Percentiles rank a stretch among this genome's conserved stretches.
Conservation (phyloP, 2,329 filamentous ascomycete species). For the Phyllosticta ampelicida region DNA sequence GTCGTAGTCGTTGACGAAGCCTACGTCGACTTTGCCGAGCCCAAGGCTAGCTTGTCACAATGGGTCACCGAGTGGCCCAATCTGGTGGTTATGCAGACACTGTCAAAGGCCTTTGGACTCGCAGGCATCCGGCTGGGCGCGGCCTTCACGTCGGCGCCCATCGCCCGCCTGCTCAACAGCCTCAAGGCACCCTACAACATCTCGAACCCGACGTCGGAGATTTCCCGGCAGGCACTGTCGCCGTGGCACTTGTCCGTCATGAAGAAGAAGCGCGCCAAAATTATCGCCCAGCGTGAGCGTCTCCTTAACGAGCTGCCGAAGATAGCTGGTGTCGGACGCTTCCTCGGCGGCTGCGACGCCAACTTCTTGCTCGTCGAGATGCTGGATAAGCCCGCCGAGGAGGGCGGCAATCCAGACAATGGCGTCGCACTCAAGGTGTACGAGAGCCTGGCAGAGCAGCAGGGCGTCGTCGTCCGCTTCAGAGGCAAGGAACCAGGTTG, state of each 20-base stretch:
- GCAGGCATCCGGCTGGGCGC: constrained; percentile 86
- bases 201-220: constrained; percentile 70
- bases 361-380: constrained; percentile 94
- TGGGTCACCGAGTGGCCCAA: constrained; percentile 92
- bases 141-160: constrained; percentile 64
- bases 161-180: constrained; percentile 75
- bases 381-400: constrained; percentile 47
- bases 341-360: constrained; percentile 67
- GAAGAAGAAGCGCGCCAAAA: constrained; percentile 55
- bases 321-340: constrained; percentile 66
- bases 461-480: constrained; percentile 87
- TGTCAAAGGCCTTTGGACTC: constrained; percentile 95
- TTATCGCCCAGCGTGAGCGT: constrained; percentile 67
- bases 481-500: constrained; percentile 88
- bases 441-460: constrained; percentile 57
- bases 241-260: constrained; percentile 60
- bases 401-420: constrained; percentile 65
- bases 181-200: constrained; percentile 97
- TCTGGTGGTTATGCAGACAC: constrained; percentile 92
- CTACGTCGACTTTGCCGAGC: constrained; percentile 86
- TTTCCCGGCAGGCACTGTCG: constrained; percentile 65
- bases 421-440: constrained; percentile 68
- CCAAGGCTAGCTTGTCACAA: constrained; percentile 71
- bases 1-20: constrained; percentile 90
- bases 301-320: constrained; percentile 61